A percentile compares a stretch with the other conserved stretches of the same genome.
These are phyloP conservation scores for Euphrasia arctica DNA, from an alignment of 305 asterid species.

Conservation along the genomic window DNA sequence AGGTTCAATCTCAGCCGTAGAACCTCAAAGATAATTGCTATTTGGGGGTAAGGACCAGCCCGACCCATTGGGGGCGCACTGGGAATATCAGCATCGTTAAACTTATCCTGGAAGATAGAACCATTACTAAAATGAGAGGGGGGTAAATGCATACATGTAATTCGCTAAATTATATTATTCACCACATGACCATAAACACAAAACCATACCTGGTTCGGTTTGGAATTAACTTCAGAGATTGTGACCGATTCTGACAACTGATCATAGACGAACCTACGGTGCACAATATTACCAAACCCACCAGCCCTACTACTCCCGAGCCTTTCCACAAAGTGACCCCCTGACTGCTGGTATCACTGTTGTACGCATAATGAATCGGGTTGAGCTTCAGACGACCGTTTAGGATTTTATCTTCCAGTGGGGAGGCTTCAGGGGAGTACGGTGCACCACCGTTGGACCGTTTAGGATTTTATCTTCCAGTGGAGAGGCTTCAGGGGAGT, in stretches of 20 bases:
- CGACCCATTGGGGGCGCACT: slow-evolving; percentile 77
- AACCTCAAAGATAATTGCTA: slow-evolving; percentile 30
- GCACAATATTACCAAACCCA: slow-evolving; percentile 16
- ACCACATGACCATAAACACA: no score
- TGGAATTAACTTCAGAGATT: slow-evolving; percentile 50
- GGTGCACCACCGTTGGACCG: slow-evolving; percentile 27
- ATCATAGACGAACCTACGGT: slow-evolving; percentile 33
- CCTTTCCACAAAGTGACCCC: slow-evolving; percentile 28
- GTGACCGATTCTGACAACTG: slow-evolving; percentile 48
- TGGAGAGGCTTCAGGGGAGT: slow-evolving; percentile 74
- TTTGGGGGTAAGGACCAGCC: slow-evolving; percentile 26
- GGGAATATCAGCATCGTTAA: slow-evolving; percentile 49
- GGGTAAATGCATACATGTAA: neutral
- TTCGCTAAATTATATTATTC: no score
- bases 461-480: slow-evolving; percentile 68
- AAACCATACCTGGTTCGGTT: slow-evolving; percentile 45
- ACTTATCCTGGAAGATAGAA: slow-evolving; percentile 25
- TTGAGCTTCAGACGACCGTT: slow-evolving; percentile 34
- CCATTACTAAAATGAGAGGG: slow-evolving; percentile 1
- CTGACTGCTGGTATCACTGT: slow-evolving; percentile 14
- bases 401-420: slow-evolving; percentile 72
- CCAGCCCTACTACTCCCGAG: slow-evolving; percentile 29
- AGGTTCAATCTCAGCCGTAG: slow-evolving; percentile 38
- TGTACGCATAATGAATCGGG: slow-evolving; percentile 23
- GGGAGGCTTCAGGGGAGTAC: slow-evolving; percentile 70